Evolutionary conservation across 108 stramenopile species (phyloP), one percentile per base, ranked within the genome.

Genomic region (Asterionellopsis glacialis): DNA sequence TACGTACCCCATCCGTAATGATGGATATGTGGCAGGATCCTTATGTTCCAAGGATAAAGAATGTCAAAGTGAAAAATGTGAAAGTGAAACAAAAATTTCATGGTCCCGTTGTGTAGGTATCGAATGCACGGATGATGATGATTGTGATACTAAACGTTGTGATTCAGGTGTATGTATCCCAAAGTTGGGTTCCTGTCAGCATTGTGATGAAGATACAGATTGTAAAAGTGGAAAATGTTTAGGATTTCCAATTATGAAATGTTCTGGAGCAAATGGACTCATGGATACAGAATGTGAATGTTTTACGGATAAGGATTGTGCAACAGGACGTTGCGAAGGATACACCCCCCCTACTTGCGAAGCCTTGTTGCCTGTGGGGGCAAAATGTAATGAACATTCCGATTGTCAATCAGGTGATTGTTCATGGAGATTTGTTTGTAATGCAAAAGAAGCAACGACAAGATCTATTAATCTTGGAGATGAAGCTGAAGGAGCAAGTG

Each of bases 171-270:
- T 57, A 7, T 74, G 73, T 40, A 9, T 58, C 7, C 45, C 67
- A 23, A 74, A 74, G 40, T 41, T 64, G 11, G 62, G 62, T 5
- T 53, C 55, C 22, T 68, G 73, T 48, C 49, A 52, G 33, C 45
- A 15, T 13, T 74, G 73, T 45, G 64, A 73, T 43, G 72, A 67
- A 63, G 72, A 73, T 42, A 45, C 59, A 5, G 72, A 73, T 28
- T 73, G 72, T 33, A 43, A 16, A 9, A 3, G 27, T 33, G 65
- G 51, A 4, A 23, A 1, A 1, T 73, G 65, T 58, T 10, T 21
- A 39, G 25, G 58, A 5, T 62, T 67, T 23, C 33, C 33, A 2
- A 33, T 33, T 7, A 5, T 33, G 5, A 18, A 27, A 19, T 70
- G 69, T 41, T 39, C 69, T 11, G 23, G 39, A 11, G 1, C 27